Evolutionary conservation across 352 stramenopile genomes (phyloP).

Genomic region (Elongisporangium senticosum): DNA sequence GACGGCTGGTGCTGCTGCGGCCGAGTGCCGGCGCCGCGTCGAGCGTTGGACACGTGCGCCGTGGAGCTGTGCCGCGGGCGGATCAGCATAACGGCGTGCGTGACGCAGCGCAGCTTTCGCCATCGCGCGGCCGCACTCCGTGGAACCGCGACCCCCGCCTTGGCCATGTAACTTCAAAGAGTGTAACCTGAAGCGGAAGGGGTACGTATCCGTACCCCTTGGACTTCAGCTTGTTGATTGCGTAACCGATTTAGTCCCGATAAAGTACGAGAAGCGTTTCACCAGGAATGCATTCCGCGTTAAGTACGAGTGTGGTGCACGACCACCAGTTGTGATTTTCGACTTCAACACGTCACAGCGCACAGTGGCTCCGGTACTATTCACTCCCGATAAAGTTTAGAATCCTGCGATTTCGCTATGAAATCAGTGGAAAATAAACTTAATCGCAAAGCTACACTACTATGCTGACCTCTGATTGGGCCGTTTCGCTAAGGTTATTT

Average conservation of each 20-base stretch:
- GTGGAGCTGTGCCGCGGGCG: slow-evolving; percentile 5
- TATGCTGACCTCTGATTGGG: neutral
- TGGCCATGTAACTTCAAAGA: neutral
- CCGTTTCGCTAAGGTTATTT: slow-evolving; percentile 9
- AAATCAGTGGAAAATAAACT: neutral
- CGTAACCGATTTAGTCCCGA: neutral
- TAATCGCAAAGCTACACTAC: neutral
- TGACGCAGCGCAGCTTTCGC: slow-evolving; percentile 25
- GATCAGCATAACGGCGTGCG: slow-evolving; percentile 23
- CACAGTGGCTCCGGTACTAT: neutral
- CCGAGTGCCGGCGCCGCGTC: neutral
- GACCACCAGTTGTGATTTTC: neutral
- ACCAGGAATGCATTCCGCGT: neutral
- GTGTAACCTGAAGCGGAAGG: neutral
- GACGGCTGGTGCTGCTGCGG: neutral
- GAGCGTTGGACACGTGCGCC: neutral
- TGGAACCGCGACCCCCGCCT: no score
- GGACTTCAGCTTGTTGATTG: neutral
- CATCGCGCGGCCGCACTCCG: slow-evolving; percentile 8
- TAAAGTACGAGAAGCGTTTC: neutral
- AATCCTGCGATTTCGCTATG: neutral
- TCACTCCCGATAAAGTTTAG: neutral
- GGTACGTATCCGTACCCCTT: neutral
- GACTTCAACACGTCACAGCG: neutral
- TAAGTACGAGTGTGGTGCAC: neutral